phyloP scores from a whole-genome alignment of 148 eudicot genomes.

The Vaccinium vitisidaea region DNA sequence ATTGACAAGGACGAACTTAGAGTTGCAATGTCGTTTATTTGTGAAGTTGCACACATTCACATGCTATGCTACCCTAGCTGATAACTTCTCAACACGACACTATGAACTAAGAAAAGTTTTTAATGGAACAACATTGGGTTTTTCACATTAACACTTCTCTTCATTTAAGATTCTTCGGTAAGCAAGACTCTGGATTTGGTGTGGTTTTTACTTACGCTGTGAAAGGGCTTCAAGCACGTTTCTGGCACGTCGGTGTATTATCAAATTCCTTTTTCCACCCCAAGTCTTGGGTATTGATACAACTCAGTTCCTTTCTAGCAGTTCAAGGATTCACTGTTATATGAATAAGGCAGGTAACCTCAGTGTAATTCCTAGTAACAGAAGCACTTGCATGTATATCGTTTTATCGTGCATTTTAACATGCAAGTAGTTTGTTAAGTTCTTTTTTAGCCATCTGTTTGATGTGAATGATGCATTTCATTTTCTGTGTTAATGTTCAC shows the following conservation, averaged over 20 bases:
- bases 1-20: neutral
- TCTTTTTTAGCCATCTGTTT: neutral
- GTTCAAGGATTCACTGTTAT: neutral
- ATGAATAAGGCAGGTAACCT: neutral
- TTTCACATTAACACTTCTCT: neutral
- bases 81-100: neutral
- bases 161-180: neutral
- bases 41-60: neutral
- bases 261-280: neutral
- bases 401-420: neutral
- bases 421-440: neutral
- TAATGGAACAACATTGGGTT: neutral
- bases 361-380: neutral
- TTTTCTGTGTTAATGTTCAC: neutral
- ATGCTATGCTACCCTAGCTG: neutral
- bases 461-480: neutral
- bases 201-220: neutral
- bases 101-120: neutral
- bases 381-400: neutral
- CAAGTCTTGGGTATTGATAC: neutral
- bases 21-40: neutral
- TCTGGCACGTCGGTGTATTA: neutral
- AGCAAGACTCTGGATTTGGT: neutral
- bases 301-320: neutral
- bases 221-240: neutral